Conservation (phyloP, 2,329 filamentous ascomycete genomes). For the Plenodomus lindquistii region DNA sequence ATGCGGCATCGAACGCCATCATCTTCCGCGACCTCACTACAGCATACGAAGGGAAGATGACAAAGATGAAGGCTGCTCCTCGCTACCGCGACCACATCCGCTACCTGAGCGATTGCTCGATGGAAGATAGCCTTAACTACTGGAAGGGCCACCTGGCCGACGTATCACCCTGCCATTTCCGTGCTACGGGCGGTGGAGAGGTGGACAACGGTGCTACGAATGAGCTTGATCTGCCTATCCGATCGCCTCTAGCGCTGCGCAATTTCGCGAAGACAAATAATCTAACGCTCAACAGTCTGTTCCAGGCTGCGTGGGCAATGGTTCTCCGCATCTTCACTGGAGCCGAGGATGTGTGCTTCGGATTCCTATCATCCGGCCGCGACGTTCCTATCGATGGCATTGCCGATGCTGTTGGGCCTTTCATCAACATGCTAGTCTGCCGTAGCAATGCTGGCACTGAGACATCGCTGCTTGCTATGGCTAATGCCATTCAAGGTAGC, state of each 20-base stretch:
- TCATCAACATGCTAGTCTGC: not conserved
- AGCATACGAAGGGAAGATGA: constrained; percentile 13
- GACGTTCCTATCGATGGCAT: not conserved
- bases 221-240: too few relatives aligned
- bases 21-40: constrained; percentile 14
- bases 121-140: too few relatives aligned
- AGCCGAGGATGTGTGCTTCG: not conserved
- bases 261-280: too few relatives aligned
- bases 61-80: too few relatives aligned
- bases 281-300: not conserved
- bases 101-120: too few relatives aligned
- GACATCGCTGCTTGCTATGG: not conserved
- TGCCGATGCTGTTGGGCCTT: not conserved
- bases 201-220: too few relatives aligned
- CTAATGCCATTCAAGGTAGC: not conserved
- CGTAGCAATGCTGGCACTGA: not conserved
- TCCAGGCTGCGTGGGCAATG: not conserved
- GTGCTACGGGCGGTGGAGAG: too few relatives aligned
- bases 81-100: too few relatives aligned
- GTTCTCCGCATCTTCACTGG: not conserved
- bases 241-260: too few relatives aligned
- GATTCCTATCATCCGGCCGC: not conserved
- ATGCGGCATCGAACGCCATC: constrained; percentile 17
- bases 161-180: too few relatives aligned
- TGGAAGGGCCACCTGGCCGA: too few relatives aligned